Evolutionary conservation across 192 early-diverging fungal species (phyloP), one percentile per base, ranked within the genome.

Genomic region (Phlyctochytrium planicorne): DNA sequence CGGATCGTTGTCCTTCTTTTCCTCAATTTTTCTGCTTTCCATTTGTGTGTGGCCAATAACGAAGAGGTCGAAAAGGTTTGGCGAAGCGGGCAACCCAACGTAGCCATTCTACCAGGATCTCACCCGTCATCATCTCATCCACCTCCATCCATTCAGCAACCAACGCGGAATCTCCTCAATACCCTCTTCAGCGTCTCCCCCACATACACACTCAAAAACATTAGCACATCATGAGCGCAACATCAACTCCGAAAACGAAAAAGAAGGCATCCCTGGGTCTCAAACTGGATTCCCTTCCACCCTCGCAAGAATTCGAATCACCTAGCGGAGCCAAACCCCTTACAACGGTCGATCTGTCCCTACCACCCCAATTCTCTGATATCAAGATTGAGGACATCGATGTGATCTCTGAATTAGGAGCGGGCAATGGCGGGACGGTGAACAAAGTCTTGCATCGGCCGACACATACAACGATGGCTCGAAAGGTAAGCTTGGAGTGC

Each of bases 361-460:
- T 47, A 20, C 40, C 40, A 20, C 40, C 40, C 10, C 40, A 47
- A 20, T 47, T 47, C 20, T 47, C 40, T 6, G 40, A 47, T 14
- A 47, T 47, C 40, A 6, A 47, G 65, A 47, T 59, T 55, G 85
- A 88, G 72, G 94, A 94, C 74, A 84, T 98, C 63, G 77, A 85
- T 31, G 81, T 89, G 10, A 69, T 91, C 52, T 69, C 82, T 20
- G 90, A 92, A 68, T 78, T 99, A 35, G 97, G 97, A 47, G 91
- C 95, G 33, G 97, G 97, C 1, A 90, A 91, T 30, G 94, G 93
- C 50, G 96, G 96, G 14, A 94, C 95, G 0, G 97, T 99, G 30
- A 80, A 89, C 34, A 92, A 92, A 76, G 93, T 96, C 20, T 69
- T 82, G 66, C 91, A 98, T 76, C 67, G 74, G 53, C 91, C 91